Conservation (phyloP, 495 filamentous ascomycete genomes). For the Articulospora tetracladia region DNA sequence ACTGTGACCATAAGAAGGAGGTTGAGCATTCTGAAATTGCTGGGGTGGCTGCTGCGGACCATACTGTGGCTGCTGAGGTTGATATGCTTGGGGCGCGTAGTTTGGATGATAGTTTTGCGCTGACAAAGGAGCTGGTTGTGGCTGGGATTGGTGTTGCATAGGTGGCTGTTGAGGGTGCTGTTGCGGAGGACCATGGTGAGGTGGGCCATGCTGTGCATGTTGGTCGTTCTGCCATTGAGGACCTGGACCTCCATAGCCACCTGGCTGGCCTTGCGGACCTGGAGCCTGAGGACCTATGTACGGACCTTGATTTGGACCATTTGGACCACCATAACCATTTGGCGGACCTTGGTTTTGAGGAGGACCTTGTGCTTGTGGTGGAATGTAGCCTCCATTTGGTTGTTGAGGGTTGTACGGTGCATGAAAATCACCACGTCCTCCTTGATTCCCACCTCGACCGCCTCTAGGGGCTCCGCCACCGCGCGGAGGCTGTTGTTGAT, state of each 20-base stretch:
- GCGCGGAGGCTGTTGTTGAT: constrained; percentile 23
- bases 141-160: constrained; percentile 20
- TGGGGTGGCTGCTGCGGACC: constrained; percentile 31
- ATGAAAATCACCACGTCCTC: constrained; percentile 24
- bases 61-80: constrained; percentile 24
- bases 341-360: constrained; percentile 27
- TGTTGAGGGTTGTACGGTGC: constrained; percentile 20
- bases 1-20: constrained; percentile 29
- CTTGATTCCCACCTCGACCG: constrained; percentile 34
- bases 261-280: constrained; percentile 16
- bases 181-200: constrained; percentile 32
- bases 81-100: constrained; percentile 47
- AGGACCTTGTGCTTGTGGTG: constrained; percentile 13
- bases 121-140: constrained; percentile 36
- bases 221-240: constrained; percentile 20
- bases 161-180: constrained; percentile 29
- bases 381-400: constrained; percentile 22
- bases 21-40: constrained; percentile 24
- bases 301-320: constrained; percentile 14
- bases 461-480: constrained; percentile 33
- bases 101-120: constrained; percentile 47
- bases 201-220: constrained; percentile 17
- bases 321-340: constrained; percentile 19
- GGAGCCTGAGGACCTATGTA: constrained; percentile 28
- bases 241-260: constrained; percentile 10